phyloP scores from a whole-genome alignment of 1,284 basidiomycete genomes.

The Kalmanozyma brasiliensis region DNA sequence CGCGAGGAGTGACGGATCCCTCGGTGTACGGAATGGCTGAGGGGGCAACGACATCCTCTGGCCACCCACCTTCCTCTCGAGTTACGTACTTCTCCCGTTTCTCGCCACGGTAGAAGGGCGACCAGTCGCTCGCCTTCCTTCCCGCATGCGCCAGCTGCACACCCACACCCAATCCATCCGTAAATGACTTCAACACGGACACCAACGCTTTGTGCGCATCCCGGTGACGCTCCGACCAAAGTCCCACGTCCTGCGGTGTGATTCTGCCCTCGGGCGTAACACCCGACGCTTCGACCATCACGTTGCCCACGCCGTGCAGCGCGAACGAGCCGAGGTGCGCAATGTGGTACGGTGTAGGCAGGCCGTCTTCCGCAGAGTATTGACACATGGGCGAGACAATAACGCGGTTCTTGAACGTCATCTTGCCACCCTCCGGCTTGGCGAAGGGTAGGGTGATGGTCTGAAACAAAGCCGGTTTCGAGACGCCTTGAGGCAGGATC shows the following conservation, averaged over 20 bases:
- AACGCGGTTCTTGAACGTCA: slow-evolving; percentile 61
- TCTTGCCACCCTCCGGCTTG: slow-evolving; percentile 9
- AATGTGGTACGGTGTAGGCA: slow-evolving; percentile 62
- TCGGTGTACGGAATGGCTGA: slow-evolving; percentile 73
- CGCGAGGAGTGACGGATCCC: slow-evolving; percentile 73
- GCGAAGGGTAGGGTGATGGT: slow-evolving; percentile 44
- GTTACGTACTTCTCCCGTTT: slow-evolving; percentile 43
- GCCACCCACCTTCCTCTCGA: slow-evolving; percentile 75
- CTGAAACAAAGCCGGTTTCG: slow-evolving; percentile 57
- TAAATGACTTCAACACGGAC: slow-evolving; percentile 75
- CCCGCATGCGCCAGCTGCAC: slow-evolving; percentile 85
- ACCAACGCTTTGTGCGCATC: slow-evolving; percentile 77
- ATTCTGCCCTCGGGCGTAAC: slow-evolving; percentile 82
- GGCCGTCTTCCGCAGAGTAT: slow-evolving; percentile 60
- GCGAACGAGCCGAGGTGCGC: slow-evolving; percentile 64
- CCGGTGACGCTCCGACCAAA: slow-evolving; percentile 82
- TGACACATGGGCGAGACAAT: slow-evolving; percentile 64
- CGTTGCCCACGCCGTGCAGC: slow-evolving; percentile 61
- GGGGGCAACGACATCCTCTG: slow-evolving; percentile 75
- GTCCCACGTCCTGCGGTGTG: slow-evolving; percentile 76
- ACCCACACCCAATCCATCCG: slow-evolving; percentile 76
- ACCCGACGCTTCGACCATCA: slow-evolving; percentile 61
- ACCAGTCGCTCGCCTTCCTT: slow-evolving; percentile 74
- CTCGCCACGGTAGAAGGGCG: slow-evolving; percentile 69
- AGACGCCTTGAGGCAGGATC: slow-evolving; percentile 44